Percentiles rank a stretch among this genome's conserved stretches.
Conservation (phyloP, 495 filamentous ascomycete genomes). For the Penicillium lividum region DNA sequence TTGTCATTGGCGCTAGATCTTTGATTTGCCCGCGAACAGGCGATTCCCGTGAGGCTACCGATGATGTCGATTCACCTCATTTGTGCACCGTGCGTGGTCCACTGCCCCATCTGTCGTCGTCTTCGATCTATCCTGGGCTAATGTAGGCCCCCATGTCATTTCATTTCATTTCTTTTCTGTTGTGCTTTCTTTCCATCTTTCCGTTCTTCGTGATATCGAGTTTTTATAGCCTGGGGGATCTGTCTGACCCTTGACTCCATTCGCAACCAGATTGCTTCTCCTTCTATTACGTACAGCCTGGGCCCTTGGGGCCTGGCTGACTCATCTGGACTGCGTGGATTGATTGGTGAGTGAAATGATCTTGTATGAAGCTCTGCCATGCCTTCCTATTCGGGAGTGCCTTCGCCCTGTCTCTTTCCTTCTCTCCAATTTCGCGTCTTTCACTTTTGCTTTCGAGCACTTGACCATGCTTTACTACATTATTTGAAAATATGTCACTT, state of each 20-base stretch:
- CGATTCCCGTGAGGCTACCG: slow-evolving; percentile 16
- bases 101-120: slow-evolving; percentile 7
- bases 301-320: slow-evolving; percentile 20
- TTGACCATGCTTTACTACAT: slow-evolving; percentile 1
- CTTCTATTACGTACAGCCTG: background rate
- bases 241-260: background rate
- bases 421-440: background rate
- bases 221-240: background rate
- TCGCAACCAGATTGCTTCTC: background rate
- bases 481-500: slow-evolving; percentile 36
- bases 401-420: background rate
- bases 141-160: slow-evolving; percentile 10
- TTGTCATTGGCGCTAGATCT: slow-evolving; percentile 7
- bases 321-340: slow-evolving; percentile 6
- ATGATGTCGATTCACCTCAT: slow-evolving; percentile 10
- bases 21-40: slow-evolving; percentile 10
- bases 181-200: background rate
- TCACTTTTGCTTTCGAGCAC: background rate
- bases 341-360: background rate
- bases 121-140: slow-evolving; percentile 8
- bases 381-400: background rate
- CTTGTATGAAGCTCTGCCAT: background rate
- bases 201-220: background rate
- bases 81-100: slow-evolving; percentile 6
- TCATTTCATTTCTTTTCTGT: background rate